These are phyloP conservation scores for Tilletia caries DNA, from an alignment of 1,284 basidiomycete genomes.

Conservation along the genomic window DNA sequence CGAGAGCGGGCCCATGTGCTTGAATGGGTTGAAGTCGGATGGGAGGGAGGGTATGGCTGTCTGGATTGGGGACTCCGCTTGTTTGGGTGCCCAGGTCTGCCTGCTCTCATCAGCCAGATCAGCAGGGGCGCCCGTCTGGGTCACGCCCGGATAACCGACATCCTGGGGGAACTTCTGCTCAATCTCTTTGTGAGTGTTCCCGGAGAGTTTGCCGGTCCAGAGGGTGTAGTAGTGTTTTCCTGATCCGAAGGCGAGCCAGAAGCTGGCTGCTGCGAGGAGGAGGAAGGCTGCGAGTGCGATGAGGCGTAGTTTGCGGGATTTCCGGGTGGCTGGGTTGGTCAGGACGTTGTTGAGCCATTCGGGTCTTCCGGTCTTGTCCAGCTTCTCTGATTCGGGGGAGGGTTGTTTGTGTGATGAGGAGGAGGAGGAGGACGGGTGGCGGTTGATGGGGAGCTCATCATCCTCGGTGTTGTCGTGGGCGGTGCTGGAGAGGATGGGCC, in stretches of 20 bases:
- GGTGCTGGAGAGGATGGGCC: constrained; percentile 12
- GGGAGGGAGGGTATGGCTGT: constrained; percentile 38
- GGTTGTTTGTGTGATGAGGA: constrained; percentile 21
- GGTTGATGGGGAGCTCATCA: constrained; percentile 8
- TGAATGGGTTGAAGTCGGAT: constrained; percentile 37
- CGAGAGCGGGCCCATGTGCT: constrained; percentile 50
- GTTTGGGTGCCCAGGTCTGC: constrained; percentile 27
- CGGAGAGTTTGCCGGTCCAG: constrained; percentile 13
- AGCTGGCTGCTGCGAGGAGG: constrained; percentile 29
- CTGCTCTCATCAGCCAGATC: constrained; percentile 44
- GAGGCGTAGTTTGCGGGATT: constrained; percentile 22
- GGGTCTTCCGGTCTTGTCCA: constrained; percentile 44
- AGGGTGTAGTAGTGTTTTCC: constrained; percentile 21
- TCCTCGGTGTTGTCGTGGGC: constrained; percentile 15
- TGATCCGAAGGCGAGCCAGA: constrained; percentile 39
- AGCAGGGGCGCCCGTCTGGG: constrained; percentile 34
- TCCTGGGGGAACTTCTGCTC: constrained; percentile 41
- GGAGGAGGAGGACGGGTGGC: no score
- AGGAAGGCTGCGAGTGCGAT: constrained; percentile 20
- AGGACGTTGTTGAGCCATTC: constrained; percentile 35
- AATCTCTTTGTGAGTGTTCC: constrained; percentile 24
- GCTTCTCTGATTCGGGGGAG: constrained; percentile 22
- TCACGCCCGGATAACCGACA: constrained; percentile 46
- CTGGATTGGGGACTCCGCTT: constrained; percentile 42
- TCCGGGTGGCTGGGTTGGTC: constrained; percentile 23